Evolutionary conservation across 495 filamentous ascomycete genomes (phyloP).

Genomic region (Niebla homalea): DNA sequence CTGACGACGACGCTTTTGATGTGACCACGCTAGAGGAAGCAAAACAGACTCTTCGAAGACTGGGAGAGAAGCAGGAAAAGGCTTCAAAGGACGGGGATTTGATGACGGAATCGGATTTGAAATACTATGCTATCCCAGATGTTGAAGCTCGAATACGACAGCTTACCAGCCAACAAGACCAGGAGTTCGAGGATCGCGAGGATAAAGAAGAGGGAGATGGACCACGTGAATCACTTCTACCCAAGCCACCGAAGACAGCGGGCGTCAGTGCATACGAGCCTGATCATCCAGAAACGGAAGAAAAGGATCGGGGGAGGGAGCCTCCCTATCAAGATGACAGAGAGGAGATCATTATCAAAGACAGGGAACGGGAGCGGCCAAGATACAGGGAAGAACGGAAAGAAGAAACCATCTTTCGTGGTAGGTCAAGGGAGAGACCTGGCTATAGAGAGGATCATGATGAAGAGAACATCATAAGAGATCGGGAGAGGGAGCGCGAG

Average conservation of each 20-base stretch:
- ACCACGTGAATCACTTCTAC: too few relatives aligned
- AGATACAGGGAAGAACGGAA: slow-evolving; percentile 8
- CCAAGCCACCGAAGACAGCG: too few relatives aligned
- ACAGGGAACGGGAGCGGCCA: slow-evolving; percentile 5
- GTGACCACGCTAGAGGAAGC: neutral
- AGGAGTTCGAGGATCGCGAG: too few relatives aligned
- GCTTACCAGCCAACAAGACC: neutral
- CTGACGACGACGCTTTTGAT: neutral
- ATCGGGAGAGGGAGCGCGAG: slow-evolving; percentile 13
- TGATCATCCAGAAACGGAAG: too few relatives aligned
- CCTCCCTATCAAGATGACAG: neutral
- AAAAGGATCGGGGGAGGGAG: neutral
- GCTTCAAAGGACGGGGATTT: neutral
- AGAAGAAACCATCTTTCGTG: slow-evolving; percentile 2
- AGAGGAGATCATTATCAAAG: slow-evolving; percentile 1
- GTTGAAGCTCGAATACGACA: neutral
- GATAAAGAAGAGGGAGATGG: too few relatives aligned
- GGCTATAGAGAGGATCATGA: slow-evolving; percentile 9
- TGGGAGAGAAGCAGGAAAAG: neutral
- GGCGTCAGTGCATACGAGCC: too few relatives aligned
- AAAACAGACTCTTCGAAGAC: neutral
- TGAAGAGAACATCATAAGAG: slow-evolving; percentile 1
- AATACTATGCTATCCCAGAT: neutral
- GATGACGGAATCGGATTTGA: neutral
- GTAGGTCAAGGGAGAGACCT: slow-evolving; percentile 7